phyloP scores from a whole-genome alignment of 2,329 filamentous ascomycete genomes.

The Colletotrichum costaricense region DNA sequence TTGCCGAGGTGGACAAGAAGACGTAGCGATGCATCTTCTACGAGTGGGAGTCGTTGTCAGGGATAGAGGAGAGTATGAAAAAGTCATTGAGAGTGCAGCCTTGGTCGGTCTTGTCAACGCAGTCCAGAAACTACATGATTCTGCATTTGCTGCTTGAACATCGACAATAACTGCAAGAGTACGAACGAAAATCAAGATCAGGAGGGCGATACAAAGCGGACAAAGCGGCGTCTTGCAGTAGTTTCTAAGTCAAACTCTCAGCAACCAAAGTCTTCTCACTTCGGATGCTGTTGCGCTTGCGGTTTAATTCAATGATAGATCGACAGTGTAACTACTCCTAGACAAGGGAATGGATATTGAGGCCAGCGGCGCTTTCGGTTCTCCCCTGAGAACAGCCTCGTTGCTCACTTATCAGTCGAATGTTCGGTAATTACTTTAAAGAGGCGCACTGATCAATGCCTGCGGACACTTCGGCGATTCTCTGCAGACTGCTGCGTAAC shows the following conservation, averaged over 20 bases:
- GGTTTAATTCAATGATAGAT: background rate
- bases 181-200: background rate
- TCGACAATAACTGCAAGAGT: too few relatives aligned
- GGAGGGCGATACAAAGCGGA: background rate
- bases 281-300: background rate
- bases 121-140: background rate
- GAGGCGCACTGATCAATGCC: too few relatives aligned
- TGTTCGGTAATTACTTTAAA: too few relatives aligned
- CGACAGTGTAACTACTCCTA: too few relatives aligned
- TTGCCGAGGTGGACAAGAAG: background rate
- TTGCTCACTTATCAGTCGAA: too few relatives aligned
- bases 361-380: too few relatives aligned
- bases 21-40: background rate
- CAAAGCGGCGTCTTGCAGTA: background rate
- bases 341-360: too few relatives aligned
- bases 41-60: rapidly evolving
- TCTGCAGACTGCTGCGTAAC: too few relatives aligned
- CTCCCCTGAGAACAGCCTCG: too few relatives aligned
- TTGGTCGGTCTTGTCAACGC: background rate
- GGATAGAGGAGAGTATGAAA: background rate
- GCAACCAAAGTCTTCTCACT: rapidly evolving
- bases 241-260: background rate
- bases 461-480: too few relatives aligned
- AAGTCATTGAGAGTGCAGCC: background rate
- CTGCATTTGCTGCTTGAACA: rapidly evolving